phyloP scores from a whole-genome alignment of 2,329 filamentous ascomycete species.

The Trichophyton equinum region DNA sequence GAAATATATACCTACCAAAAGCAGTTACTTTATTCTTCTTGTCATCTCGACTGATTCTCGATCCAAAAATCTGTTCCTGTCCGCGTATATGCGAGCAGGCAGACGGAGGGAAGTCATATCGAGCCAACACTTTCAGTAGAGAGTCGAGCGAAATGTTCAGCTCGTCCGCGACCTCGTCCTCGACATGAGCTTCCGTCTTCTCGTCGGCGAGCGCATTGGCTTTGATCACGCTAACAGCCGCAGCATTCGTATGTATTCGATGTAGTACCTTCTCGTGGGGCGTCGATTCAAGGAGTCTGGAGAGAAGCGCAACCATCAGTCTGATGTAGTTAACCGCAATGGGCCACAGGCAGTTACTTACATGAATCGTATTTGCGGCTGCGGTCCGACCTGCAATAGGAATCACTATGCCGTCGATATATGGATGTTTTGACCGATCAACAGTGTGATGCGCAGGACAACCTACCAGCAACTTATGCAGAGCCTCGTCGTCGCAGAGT shows the following conservation, averaged over 20 bases:
- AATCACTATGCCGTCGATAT: background rate
- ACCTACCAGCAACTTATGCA: constrained; percentile 7
- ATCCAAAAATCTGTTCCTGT: constrained; percentile 11
- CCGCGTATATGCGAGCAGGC: constrained; percentile 10
- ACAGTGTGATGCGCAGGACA: background rate
- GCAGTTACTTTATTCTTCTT: constrained; percentile 4
- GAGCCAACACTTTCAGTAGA: constrained; percentile 8
- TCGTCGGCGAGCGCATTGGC: constrained; percentile 8
- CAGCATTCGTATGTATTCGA: background rate
- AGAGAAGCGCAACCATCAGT: background rate
- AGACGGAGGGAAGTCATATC: constrained; percentile 10
- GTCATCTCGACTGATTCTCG: constrained; percentile 6
- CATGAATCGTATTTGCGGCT: constrained; percentile 10
- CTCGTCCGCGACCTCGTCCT: constrained; percentile 4
- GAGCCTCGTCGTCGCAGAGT: constrained; percentile 7
- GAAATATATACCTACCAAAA: constrained; percentile 6
- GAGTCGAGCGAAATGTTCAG: constrained; percentile 9
- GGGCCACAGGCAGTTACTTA: background rate
- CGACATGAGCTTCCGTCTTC: background rate
- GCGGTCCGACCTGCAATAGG: constrained; percentile 3
- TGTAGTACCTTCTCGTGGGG: constrained; percentile 9
- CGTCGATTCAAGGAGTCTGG: constrained; percentile 9
- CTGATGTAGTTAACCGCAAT: background rate
- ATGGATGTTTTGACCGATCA: background rate
- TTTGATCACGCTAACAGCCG: constrained; percentile 6